Percentiles rank a stretch among this genome's conserved stretches.
Conservation (phyloP, 179 eudicot species). For the Sideroxylon spinosum region DNA sequence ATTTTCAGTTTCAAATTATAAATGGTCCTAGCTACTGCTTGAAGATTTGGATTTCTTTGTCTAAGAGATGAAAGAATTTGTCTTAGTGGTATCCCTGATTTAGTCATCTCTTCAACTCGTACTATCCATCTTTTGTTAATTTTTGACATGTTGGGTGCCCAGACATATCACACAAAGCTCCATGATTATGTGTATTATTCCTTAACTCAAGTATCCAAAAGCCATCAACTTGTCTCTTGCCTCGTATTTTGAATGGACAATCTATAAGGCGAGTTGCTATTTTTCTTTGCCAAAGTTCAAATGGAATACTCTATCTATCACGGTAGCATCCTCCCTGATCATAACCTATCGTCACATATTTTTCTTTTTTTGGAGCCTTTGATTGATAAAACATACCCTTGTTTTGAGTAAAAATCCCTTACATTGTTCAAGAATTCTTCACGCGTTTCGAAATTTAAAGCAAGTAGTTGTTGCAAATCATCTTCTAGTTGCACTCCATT, state of each 20-base stretch:
- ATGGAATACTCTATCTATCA: not conserved
- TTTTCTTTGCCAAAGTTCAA: not conserved
- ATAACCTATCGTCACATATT: not conserved
- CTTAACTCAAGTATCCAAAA: not conserved
- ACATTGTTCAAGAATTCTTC: too few relatives aligned
- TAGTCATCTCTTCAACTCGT: not conserved
- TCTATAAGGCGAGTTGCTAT: not conserved
- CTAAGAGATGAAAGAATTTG: not conserved
- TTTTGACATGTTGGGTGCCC: not conserved
- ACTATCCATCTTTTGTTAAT: not conserved
- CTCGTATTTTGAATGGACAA: slow-evolving; percentile 7
- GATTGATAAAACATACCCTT: not conserved
- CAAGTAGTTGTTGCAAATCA: too few relatives aligned
- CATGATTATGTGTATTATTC: not conserved
- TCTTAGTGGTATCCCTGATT: not conserved
- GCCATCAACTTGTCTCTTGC: not conserved
- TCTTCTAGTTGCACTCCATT: too few relatives aligned
- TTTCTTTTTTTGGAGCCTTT: not conserved
- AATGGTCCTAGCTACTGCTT: not conserved
- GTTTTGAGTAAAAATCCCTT: not conserved
- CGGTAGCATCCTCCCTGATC: slow-evolving; percentile 4
- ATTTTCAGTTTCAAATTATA: not conserved
- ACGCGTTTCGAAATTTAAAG: too few relatives aligned
- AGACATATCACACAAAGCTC: not conserved
- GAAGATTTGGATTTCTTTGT: slow-evolving; percentile 4